phyloP scores from a whole-genome alignment of 1,284 basidiomycete genomes.

The Microbotryum intermedium region DNA sequence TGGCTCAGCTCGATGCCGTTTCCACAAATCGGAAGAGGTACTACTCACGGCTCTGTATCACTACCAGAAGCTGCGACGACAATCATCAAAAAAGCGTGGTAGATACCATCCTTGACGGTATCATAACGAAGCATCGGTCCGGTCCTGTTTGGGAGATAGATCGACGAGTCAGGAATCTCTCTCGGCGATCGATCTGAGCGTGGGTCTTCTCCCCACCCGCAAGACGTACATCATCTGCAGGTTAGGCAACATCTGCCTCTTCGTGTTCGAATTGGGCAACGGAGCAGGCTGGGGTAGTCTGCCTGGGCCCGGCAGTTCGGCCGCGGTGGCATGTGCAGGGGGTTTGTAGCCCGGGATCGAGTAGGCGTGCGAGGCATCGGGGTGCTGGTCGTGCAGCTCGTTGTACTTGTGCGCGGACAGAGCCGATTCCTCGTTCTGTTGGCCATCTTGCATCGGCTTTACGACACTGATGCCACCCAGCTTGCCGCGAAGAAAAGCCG shows the following conservation, averaged over 20 bases:
- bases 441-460: slow-evolving; percentile 2
- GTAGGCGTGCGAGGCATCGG: neutral
- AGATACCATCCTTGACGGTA: slow-evolving; percentile 66
- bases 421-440: no score
- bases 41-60: no score
- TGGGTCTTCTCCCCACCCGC: neutral
- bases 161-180: neutral
- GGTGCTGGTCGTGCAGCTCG: neutral
- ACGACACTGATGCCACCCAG: slow-evolving; percentile 9
- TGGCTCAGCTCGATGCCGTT: neutral
- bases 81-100: slow-evolving; percentile 55
- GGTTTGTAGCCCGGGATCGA: neutral
- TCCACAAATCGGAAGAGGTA: no score
- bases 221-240: slow-evolving; percentile 38
- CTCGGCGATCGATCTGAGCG: neutral
- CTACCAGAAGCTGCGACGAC: slow-evolving; percentile 31
- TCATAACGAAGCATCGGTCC: slow-evolving; percentile 88
- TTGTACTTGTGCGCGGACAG: slow-evolving; percentile 10
- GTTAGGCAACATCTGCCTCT: slow-evolving; percentile 55
- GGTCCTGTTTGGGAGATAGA: neutral
- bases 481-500: slow-evolving; percentile 9
- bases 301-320: neutral
- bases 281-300: slow-evolving; percentile 9
- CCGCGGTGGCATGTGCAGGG: neutral
- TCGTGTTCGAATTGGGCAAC: neutral